Percentiles rank a stretch among this genome's conserved stretches.
These are phyloP conservation scores for Crithidia thermophila DNA, from an alignment of 208 protist genomes.

Conservation along the genomic window DNA sequence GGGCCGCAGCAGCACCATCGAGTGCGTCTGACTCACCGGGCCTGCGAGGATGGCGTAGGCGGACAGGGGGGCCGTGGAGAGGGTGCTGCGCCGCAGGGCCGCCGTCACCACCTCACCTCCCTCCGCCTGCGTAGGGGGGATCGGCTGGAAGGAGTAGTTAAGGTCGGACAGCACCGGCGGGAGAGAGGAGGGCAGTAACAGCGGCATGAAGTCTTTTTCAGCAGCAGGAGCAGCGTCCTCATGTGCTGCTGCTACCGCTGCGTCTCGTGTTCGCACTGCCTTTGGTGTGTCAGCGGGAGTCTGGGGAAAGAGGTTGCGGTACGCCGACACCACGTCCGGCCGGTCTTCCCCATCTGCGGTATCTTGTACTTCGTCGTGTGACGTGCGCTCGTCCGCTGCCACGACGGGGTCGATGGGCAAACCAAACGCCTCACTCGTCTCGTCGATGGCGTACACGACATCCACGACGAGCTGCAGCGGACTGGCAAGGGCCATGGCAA, in stretches of 20 bases:
- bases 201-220: constrained; percentile 22
- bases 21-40: constrained; percentile 50
- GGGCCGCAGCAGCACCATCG: constrained; percentile 60
- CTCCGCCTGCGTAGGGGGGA: neutral
- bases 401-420: constrained; percentile 28
- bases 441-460: constrained; percentile 74
- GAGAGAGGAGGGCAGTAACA: constrained; percentile 51
- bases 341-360: neutral
- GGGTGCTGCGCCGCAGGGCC: constrained; percentile 36
- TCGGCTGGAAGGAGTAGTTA: constrained; percentile 51
- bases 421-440: constrained; percentile 49
- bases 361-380: neutral
- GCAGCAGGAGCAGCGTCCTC: neutral
- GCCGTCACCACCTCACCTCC: constrained; percentile 8
- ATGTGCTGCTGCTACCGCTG: neutral
- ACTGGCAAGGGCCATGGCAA: constrained; percentile 42
- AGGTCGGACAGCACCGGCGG: constrained; percentile 68
- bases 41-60: constrained; percentile 46
- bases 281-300: neutral
- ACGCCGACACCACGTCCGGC: neutral
- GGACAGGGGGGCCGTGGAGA: constrained; percentile 49
- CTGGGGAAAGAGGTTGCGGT: neutral
- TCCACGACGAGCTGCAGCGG: constrained; percentile 62
- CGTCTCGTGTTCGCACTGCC: neutral
- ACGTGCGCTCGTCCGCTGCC: neutral